A percentile compares a stretch with the other conserved stretches of the same genome.
These are phyloP conservation scores for Falciphora oryzae DNA, from an alignment of 2,329 filamentous ascomycete species.

Conservation along the genomic window DNA sequence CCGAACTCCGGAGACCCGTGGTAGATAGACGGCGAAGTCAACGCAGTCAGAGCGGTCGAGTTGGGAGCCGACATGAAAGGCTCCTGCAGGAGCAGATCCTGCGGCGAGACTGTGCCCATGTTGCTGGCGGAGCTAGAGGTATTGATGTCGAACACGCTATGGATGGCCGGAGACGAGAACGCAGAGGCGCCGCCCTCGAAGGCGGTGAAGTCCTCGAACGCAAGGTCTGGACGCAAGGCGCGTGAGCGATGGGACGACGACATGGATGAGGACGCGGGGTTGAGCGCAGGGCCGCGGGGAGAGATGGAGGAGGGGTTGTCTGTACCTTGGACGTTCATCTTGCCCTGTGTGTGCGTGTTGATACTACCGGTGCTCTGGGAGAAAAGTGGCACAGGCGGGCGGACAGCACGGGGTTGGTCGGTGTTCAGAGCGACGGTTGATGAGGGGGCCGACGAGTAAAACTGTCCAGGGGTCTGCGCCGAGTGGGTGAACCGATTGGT, in stretches of 20 bases:
- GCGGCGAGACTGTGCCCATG: constrained; percentile 73
- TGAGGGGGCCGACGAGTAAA: constrained; percentile 62
- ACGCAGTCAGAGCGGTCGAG: constrained; percentile 72
- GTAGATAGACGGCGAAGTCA: constrained; percentile 79
- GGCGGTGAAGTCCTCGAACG: constrained; percentile 52
- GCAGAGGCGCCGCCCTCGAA: constrained; percentile 47
- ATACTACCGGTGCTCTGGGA: constrained; percentile 51
- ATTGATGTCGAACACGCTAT: constrained; percentile 41
- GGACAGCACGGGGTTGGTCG: constrained; percentile 41
- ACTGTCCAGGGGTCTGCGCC: constrained; percentile 45
- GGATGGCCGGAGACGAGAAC: constrained; percentile 48
- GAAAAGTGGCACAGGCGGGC: constrained; percentile 70
- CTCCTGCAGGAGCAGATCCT: constrained; percentile 69
- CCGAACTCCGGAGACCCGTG: constrained; percentile 69
- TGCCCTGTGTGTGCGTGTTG: constrained; percentile 32
- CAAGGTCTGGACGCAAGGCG: constrained; percentile 41
- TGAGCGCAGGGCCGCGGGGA: too few species aligned
- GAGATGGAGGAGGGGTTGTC: constrained; percentile 10
- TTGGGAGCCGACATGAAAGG: constrained; percentile 70
- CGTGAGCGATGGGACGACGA: constrained; percentile 25
- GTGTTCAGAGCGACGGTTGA: constrained; percentile 51
- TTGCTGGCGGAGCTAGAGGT: constrained; percentile 46
- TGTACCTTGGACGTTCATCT: constrained; percentile 55
- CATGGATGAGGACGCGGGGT: constrained; percentile 2
- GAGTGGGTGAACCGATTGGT: constrained; percentile 49